phyloP scores from a whole-genome alignment of 2,329 filamentous ascomycete genomes.

The Fusarium compactum region DNA sequence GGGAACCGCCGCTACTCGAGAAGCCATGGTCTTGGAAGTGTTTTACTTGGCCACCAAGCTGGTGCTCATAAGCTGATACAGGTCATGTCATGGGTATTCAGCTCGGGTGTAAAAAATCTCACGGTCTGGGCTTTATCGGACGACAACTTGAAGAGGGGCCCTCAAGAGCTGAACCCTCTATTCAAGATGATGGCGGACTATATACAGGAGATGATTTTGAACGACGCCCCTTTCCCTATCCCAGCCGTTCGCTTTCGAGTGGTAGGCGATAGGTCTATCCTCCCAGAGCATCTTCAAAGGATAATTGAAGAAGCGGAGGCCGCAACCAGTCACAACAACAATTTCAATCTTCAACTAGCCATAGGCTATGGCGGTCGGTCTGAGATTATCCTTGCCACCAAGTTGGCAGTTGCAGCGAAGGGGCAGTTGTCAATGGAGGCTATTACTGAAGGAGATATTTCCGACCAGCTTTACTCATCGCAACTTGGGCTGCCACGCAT shows the following conservation, averaged over 20 bases:
- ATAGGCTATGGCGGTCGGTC: neutral
- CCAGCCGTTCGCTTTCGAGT: fast-evolving
- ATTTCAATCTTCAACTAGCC: neutral
- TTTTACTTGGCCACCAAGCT: neutral
- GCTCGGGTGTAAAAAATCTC: neutral
- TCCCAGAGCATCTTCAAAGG: fast-evolving
- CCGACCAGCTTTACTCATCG: fast-evolving
- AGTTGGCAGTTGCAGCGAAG: neutral
- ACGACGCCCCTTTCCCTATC: neutral
- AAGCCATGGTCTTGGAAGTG: neutral
- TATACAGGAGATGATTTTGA: neutral
- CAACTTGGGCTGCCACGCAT: neutral
- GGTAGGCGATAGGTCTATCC: neutral
- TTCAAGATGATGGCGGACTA: neutral
- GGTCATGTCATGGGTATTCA: neutral
- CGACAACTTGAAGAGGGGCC: neutral
- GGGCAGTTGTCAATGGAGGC: too few relatives aligned
- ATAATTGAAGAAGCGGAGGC: neutral
- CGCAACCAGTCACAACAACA: fast-evolving
- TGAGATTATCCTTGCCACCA: neutral
- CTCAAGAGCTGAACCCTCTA: neutral
- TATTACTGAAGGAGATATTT: neutral
- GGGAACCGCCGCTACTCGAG: neutral
- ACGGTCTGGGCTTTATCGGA: neutral
- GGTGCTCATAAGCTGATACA: neutral